phyloP scores from a whole-genome alignment of 2,329 filamentous ascomycete species.

The Arachnomyces sp. region DNA sequence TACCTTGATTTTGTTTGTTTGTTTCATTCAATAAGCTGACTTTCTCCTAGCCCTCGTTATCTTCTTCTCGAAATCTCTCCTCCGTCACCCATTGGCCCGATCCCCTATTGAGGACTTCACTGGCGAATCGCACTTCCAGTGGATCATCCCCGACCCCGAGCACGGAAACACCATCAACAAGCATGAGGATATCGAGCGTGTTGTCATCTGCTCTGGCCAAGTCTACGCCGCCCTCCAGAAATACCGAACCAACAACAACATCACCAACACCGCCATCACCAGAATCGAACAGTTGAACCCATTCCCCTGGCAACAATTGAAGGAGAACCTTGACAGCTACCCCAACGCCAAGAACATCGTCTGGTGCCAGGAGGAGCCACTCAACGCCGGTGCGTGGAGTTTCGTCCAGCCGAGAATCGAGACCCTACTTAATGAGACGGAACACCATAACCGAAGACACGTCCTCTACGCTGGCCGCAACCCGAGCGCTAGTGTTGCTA shows the following conservation, averaged over 20 bases:
- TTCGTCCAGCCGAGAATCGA: conserved; percentile 97
- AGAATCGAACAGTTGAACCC: conserved; percentile 96
- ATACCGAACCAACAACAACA: conserved; percentile 75
- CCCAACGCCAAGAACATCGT: conserved; percentile 96
- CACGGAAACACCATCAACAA: conserved; percentile 69
- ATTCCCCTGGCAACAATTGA: conserved; percentile 95
- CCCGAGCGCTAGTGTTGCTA: conserved; percentile 88
- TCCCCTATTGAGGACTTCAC: conserved; percentile 86
- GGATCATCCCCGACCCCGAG: conserved; percentile 87
- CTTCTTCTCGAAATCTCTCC: conserved; percentile 96
- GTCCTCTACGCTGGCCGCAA: conserved; percentile 95
- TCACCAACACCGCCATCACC: conserved; percentile 87
- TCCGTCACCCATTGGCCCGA: conserved; percentile 86
- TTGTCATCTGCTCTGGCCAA: conserved; percentile 90
- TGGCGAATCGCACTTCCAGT: conserved; percentile 86
- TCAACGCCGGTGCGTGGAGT: conserved; percentile 94
- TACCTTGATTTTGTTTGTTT: neutral
- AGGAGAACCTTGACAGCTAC: conserved; percentile 94
- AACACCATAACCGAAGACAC: conserved; percentile 85
- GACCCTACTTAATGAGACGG: conserved; percentile 85
- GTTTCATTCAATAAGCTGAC: conserved; percentile 11
- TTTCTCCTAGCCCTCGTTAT: conserved; percentile 65
- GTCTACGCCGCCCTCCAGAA: conserved; percentile 87
- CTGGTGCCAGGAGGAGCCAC: conserved; percentile 94
- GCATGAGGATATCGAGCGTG: conserved; percentile 81